A percentile compares a stretch with the other conserved stretches of the same genome.
phyloP scores from a whole-genome alignment of 1,139 yeast species.

The Candida sojae region DNA sequence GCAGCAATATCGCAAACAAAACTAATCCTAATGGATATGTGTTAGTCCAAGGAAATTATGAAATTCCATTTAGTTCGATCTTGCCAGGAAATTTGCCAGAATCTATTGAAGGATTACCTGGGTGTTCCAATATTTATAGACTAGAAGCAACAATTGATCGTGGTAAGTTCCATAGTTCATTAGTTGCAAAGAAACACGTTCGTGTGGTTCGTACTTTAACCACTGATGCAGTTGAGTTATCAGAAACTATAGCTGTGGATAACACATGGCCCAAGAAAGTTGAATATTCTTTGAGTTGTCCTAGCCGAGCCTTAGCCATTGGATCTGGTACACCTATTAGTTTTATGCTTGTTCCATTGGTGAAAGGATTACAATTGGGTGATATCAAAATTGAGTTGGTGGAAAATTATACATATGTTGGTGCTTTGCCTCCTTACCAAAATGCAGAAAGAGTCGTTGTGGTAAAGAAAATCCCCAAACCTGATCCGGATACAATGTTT shows the following conservation, averaged over 20 bases:
- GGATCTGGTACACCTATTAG: slow-evolving; percentile 78
- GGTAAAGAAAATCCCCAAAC: slow-evolving; percentile 33
- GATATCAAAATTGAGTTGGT: slow-evolving; percentile 63
- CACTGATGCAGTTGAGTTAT: slow-evolving; percentile 81
- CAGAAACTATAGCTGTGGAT: slow-evolving; percentile 92
- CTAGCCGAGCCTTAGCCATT: slow-evolving; percentile 86
- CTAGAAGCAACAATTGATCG: slow-evolving; percentile 82
- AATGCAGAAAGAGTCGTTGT: slow-evolving; percentile 61
- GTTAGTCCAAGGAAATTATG: slow-evolving; percentile 77
- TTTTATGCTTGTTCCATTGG: slow-evolving; percentile 72
- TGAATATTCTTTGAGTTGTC: slow-evolving; percentile 85
- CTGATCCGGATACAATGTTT: slow-evolving; percentile 26
- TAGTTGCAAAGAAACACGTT: slow-evolving; percentile 70
- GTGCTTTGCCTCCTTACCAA: slow-evolving; percentile 55
- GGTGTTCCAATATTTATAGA: slow-evolving; percentile 77
- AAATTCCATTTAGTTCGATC: slow-evolving; percentile 83
- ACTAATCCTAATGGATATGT: slow-evolving; percentile 19
- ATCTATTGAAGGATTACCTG: slow-evolving; percentile 87
- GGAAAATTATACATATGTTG: slow-evolving; percentile 67
- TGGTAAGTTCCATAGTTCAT: slow-evolving; percentile 69
- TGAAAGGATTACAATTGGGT: slow-evolving; percentile 81
- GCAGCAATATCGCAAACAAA: slow-evolving; percentile 13
- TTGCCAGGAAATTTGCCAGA: slow-evolving; percentile 87
- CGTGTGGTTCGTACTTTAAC: slow-evolving; percentile 88
- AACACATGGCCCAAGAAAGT: slow-evolving; percentile 96